Conservation (phyloP, 2,329 filamentous ascomycete genomes). For the Aureobasidium sp. region DNA sequence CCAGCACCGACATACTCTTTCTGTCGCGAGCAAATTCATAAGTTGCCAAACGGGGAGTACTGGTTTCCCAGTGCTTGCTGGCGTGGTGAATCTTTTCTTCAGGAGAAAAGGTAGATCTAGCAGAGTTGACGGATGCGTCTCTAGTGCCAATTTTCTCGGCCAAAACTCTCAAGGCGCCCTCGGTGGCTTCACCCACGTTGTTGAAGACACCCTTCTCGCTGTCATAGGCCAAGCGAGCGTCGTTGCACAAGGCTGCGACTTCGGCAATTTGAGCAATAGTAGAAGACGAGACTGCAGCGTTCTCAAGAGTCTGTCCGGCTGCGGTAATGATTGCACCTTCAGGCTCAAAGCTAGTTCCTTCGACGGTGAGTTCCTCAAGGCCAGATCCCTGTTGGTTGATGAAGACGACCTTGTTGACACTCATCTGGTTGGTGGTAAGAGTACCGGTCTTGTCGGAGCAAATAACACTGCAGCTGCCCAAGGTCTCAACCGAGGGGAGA, state of each 20-base stretch:
- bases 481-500: constrained; percentile 90
- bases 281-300: constrained; percentile 62
- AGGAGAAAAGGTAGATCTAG: constrained; percentile 40
- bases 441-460: constrained; percentile 99
- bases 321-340: constrained; percentile 61
- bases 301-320: constrained; percentile 60
- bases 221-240: constrained; percentile 77
- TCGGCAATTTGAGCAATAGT: constrained; percentile 74
- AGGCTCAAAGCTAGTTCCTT: constrained; percentile 88
- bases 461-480: constrained; percentile 98
- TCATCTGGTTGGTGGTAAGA: constrained; percentile 98
- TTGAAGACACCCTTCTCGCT: constrained; percentile 64
- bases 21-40: constrained; percentile 96
- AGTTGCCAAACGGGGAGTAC: constrained; percentile 68
- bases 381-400: constrained; percentile 65
- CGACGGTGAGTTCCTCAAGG: constrained; percentile 79
- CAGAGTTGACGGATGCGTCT: constrained; percentile 53
- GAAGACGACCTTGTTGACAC: constrained; percentile 86
- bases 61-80: constrained; percentile 76
- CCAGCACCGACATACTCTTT: constrained; percentile 98
- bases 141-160: constrained; percentile 91
- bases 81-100: constrained; percentile 68
- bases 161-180: constrained; percentile 83
- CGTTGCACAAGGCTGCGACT: constrained; percentile 74
- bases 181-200: constrained; percentile 88